Conservation (phyloP, 2,329 filamentous ascomycete species). For the Claviceps cyperi region DNA sequence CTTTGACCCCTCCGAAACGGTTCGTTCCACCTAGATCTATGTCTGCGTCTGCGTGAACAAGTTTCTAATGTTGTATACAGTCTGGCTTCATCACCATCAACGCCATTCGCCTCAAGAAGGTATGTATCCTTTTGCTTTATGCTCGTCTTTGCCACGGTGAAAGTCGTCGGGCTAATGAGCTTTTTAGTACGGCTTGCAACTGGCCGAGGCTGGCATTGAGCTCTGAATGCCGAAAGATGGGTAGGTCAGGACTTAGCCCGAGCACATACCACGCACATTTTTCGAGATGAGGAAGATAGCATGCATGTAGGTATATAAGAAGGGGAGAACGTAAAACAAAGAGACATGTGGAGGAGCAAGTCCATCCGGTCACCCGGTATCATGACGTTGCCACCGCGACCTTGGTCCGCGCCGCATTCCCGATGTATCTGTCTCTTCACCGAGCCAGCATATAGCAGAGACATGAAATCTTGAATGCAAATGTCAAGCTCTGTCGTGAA, state of each 20-base stretch:
- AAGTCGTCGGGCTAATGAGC: not conserved
- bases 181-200: slow-evolving; percentile 1
- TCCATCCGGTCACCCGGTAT: no score
- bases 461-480: no score
- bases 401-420: no score
- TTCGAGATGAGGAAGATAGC: not conserved
- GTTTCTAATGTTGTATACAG: not conserved
- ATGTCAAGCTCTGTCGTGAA: no score
- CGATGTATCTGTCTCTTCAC: no score
- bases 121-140: not conserved
- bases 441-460: no score
- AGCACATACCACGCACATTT: not conserved
- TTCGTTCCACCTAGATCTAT: not conserved
- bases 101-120: slow-evolving; percentile 43
- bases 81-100: slow-evolving; percentile 49
- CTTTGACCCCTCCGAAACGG: slow-evolving; percentile 26
- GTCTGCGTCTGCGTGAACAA: no score
- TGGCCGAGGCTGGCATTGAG: slow-evolving; percentile 2
- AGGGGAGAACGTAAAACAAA: no score
- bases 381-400: no score
- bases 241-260: not conserved
- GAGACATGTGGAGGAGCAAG: no score
- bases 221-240: not conserved
- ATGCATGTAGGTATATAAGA: not conserved
- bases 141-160: not conserved